Conservation (phyloP, 2,329 filamentous ascomycete species). For the Elsinoe arachidis region DNA sequence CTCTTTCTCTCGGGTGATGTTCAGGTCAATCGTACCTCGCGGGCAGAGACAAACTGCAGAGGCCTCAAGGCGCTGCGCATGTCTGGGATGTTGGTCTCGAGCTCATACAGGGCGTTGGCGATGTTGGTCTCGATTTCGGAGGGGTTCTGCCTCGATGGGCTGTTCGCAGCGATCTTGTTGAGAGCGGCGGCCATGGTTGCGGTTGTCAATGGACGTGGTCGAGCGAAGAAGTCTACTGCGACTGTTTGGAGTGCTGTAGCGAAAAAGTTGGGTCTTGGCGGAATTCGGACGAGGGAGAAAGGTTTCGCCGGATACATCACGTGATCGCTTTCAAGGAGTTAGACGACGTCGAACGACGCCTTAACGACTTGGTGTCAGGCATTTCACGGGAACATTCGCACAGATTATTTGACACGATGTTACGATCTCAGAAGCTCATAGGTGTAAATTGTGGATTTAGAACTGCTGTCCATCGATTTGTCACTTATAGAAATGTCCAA, state of each 20-base stretch:
- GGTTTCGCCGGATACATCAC: neutral
- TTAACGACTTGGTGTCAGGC: no score
- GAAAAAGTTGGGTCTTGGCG: constrained; percentile 11
- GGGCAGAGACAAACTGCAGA: constrained; percentile 97
- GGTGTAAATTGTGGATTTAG: neutral
- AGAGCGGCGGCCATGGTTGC: constrained; percentile 61
- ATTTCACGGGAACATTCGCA: no score
- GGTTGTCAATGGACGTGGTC: constrained; percentile 17
- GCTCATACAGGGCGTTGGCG: constrained; percentile 93
- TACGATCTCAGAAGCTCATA: neutral
- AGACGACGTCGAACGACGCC: no score
- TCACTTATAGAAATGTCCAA: constrained; percentile 4
- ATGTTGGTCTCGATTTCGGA: constrained; percentile 97
- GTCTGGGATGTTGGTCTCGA: constrained; percentile 98
- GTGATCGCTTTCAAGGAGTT: neutral
- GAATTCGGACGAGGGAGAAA: neutral
- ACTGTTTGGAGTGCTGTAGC: neutral
- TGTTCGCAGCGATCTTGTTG: constrained; percentile 98
- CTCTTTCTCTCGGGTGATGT: neutral
- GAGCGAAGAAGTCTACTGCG: neutral
- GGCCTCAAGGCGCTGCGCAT: constrained; percentile 93
- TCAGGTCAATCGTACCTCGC: constrained; percentile 72
- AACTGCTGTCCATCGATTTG: neutral
- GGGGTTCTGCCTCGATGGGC: constrained; percentile 89
- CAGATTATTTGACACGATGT: no score